Base-by-base conservation (phyloP, 2,329 filamentous ascomycete genomes). In the Tolypocladium ovalisporum region DNA sequence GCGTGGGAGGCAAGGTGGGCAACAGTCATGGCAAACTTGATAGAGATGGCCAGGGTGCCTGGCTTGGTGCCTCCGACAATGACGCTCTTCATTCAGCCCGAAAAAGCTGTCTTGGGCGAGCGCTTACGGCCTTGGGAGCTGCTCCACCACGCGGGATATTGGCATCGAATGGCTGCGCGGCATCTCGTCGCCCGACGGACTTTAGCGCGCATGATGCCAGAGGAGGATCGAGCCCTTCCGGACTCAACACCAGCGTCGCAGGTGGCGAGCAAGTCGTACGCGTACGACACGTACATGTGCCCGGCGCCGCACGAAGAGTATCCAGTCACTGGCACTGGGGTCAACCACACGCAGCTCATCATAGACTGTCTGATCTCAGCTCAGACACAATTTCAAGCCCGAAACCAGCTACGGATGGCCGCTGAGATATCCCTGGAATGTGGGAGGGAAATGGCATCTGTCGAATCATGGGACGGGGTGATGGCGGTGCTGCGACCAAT, bases 1-100 rank as follows among this genome's bases (percentile, higher is more conserved):
- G 92, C 93, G 2, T 99, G 93, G 92, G 88, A 96, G 73, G 85
- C 89, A 44, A 82, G 89, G 57, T 87, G 84, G 84, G 79, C 82
- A 19, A 75, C 75, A 27, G 73, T 84, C 15, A 86, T 87, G 84
- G 83, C 82, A 2, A 76, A 82, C 51, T 66, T 86, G 60, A 77
- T 86, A 22, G 78, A 83, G 60, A 80, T 76, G 60, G 73, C 78
- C 32, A 75, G 77, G 24, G 73, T 84, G 15, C 73, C 75, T 3
- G 79, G 79, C 37, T 71, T 85, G 22, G 72, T 71, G 1, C 73
- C 77, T 1, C 70, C 72, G 2, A 74, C 73, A 1, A 67, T 67
- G 54, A 66, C 69, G 17, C 68, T 85, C 9, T 85, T 77, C 60
- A 71, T 85, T 10, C 73, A 71, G 37, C 79, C 83, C 0, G 85